These are phyloP conservation scores for Eustoma russellianum DNA, from an alignment of 257 asterid species.

Conservation along the genomic window DNA sequence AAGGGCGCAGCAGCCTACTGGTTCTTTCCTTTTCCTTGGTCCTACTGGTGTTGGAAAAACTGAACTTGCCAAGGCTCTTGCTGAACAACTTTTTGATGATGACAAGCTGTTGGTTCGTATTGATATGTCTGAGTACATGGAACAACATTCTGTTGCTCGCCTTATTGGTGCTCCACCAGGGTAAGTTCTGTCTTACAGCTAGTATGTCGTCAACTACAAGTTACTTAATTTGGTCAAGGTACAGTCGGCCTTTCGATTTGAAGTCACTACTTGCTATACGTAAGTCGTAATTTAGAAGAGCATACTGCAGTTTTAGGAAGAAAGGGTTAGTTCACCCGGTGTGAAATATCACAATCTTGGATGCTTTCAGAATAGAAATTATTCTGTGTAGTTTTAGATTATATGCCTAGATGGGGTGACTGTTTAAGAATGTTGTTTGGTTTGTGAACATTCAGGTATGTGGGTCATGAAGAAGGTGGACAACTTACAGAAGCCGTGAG, in stretches of 20 bases:
- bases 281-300: no score
- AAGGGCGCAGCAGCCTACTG: conserved; percentile 83
- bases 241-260: neutral
- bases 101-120: conserved; percentile 71
- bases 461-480: conserved; percentile 97
- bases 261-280: no score
- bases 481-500: conserved; percentile 84
- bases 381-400: no score
- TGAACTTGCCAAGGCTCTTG: conserved; percentile 89
- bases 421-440: neutral
- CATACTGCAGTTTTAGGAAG: no score
- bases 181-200: conserved; percentile 20
- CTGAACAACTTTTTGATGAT: conserved; percentile 81
- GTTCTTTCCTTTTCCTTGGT: conserved; percentile 87
- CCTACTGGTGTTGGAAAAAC: conserved; percentile 97
- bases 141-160: conserved; percentile 87
- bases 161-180: conserved; percentile 97
- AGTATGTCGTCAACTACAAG: no score
- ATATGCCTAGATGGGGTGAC: no score
- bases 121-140: conserved; percentile 97
- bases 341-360: no score
- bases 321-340: no score
- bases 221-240: no score
- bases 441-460: conserved; percentile 29
- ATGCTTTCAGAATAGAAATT: no score